These are phyloP conservation scores for Fusarium torreyae DNA, from an alignment of 2,329 filamentous ascomycete species.

Conservation along the genomic window DNA sequence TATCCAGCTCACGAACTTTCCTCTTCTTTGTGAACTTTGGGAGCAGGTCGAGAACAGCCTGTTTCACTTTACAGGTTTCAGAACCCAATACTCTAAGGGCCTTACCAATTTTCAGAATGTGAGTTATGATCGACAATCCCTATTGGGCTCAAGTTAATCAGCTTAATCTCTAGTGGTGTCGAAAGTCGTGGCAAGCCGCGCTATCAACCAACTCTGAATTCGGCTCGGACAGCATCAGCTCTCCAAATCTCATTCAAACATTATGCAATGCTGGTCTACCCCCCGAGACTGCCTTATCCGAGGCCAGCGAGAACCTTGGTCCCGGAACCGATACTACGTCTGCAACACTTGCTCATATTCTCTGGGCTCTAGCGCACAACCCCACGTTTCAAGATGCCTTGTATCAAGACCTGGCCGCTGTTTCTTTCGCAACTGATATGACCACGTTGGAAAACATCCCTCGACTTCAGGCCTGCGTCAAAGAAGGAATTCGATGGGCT, in stretches of 20 bases:
- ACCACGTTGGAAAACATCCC: conserved; percentile 43
- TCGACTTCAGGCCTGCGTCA: conserved; percentile 45
- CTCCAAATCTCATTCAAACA: conserved; percentile 43
- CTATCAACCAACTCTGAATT: not conserved
- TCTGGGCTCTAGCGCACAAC: conserved; percentile 51
- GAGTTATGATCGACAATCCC: no score
- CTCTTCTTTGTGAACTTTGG: not conserved
- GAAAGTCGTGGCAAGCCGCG: not conserved
- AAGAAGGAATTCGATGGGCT: conserved; percentile 51
- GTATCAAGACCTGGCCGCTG: conserved; percentile 38
- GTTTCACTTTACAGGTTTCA: not conserved
- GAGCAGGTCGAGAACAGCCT: not conserved
- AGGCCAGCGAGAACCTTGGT: conserved; percentile 52
- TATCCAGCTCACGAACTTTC: not conserved
- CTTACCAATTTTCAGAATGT: not conserved
- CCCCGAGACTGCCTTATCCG: conserved; percentile 46
- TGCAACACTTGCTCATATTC: conserved; percentile 50
- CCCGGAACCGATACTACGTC: conserved; percentile 54
- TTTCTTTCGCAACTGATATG: conserved; percentile 22
- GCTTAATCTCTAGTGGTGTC: not conserved
- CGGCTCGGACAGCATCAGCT: rapidly evolving
- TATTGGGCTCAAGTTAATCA: not conserved
- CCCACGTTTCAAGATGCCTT: conserved; percentile 44
- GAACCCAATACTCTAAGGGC: not conserved
- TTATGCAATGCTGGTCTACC: conserved; percentile 42